Conservation (phyloP, 2,329 filamentous ascomycete genomes). For the Neopestalotiopsis rosae region DNA sequence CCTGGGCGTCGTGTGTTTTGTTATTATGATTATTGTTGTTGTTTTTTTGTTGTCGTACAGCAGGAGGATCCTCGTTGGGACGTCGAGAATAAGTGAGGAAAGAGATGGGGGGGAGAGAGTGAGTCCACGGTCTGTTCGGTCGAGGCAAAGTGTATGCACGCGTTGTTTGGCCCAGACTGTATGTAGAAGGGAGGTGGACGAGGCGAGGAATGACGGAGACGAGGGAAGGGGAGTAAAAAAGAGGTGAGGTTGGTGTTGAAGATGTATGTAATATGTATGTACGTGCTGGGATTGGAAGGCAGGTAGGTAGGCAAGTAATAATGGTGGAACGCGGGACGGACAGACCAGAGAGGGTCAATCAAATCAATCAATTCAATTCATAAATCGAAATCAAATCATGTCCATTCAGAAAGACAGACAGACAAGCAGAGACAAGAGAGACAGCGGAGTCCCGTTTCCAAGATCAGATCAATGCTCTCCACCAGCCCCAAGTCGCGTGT, state of each 20-base stretch:
- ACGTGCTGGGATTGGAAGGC: neutral
- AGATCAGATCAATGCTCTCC: too few relatives aligned
- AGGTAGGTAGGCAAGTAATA: neutral
- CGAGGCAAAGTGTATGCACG: neutral
- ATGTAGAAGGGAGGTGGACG: neutral
- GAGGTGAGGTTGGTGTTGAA: neutral
- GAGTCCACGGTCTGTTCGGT: neutral
- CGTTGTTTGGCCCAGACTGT: neutral
- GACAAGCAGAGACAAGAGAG: neutral
- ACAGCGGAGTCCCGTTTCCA: neutral
- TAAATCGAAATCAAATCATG: too few relatives aligned
- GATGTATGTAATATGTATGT: slow-evolving; percentile 14
- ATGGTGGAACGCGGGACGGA: slow-evolving; percentile 3
- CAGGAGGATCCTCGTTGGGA: slow-evolving; percentile 12
- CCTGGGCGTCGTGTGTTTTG: neutral
- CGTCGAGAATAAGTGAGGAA: slow-evolving; percentile 11
- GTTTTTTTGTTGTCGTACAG: neutral
- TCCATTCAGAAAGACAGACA: neutral
- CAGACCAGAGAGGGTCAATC: neutral
- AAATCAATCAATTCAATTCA: slow-evolving; percentile 9
- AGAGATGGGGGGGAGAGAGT: neutral
- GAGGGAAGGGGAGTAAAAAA: neutral
- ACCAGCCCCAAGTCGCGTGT: slow-evolving; percentile 9
- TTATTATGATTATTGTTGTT: slow-evolving; percentile 2
- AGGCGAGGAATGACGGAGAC: neutral